phyloP scores from a whole-genome alignment of 108 stramenopile genomes.

The Conticribra weissflogii region DNA sequence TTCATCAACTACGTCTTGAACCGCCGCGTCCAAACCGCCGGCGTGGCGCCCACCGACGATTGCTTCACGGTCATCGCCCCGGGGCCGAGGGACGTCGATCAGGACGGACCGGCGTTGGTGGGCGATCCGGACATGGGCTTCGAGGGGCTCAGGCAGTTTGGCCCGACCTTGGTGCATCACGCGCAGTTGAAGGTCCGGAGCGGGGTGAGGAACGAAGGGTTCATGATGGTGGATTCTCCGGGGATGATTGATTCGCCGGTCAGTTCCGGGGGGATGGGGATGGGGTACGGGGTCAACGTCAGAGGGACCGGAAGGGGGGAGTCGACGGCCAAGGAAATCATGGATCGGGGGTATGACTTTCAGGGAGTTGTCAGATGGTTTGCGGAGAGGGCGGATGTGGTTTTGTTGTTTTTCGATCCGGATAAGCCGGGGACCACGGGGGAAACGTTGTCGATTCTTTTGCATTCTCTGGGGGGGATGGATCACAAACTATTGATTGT shows the following conservation, averaged over 20 bases:
- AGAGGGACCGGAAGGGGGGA: slow-evolving; percentile 7
- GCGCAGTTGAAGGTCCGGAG: slow-evolving; percentile 89
- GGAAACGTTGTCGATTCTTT: slow-evolving; percentile 94
- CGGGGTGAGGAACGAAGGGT: slow-evolving; percentile 57
- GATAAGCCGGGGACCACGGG: slow-evolving; percentile 97
- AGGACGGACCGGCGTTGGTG: slow-evolving; percentile 88
- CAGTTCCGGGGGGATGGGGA: slow-evolving; percentile 48
- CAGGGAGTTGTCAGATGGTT: slow-evolving; percentile 95
- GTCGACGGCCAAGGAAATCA: slow-evolving; percentile 26
- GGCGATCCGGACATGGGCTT: slow-evolving; percentile 99
- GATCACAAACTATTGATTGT: slow-evolving; percentile 99
- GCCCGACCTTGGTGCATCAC: slow-evolving; percentile 96
- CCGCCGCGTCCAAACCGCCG: slow-evolving; percentile 93
- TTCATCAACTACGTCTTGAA: slow-evolving; percentile 97
- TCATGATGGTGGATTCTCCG: slow-evolving; percentile 95
- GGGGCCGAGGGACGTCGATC: slow-evolving; percentile 91
- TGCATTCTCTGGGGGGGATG: slow-evolving; percentile 93
- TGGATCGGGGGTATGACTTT: slow-evolving; percentile 99
- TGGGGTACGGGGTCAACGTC: slow-evolving; percentile 4
- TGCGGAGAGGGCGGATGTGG: slow-evolving; percentile 97
- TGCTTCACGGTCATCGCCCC: slow-evolving; percentile 98
- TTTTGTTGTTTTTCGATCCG: slow-evolving; percentile 98
- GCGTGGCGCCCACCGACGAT: slow-evolving; percentile 99
- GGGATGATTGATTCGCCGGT: slow-evolving; percentile 97
- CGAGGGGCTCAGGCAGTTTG: slow-evolving; percentile 87